Evolutionary conservation across 1,284 basidiomycete genomes (phyloP).

Genomic region (Volvariella surrecta): DNA sequence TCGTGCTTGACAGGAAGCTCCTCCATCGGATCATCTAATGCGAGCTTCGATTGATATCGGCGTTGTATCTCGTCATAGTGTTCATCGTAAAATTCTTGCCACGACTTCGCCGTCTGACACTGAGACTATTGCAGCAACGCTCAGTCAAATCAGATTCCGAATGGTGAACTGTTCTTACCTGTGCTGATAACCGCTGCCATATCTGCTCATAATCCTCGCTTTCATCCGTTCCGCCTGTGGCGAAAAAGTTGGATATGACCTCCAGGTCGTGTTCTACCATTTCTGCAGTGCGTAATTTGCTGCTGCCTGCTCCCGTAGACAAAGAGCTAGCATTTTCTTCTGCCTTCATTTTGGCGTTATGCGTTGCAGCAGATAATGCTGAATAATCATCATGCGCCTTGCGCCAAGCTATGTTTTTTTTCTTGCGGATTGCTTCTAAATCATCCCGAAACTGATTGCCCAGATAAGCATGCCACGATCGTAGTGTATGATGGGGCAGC

Average conservation of each 20-base stretch:
- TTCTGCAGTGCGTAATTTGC: too few species aligned
- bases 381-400: conserved; percentile 17
- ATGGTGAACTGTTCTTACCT: conserved; percentile 20
- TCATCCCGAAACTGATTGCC: conserved; percentile 10
- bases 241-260: conserved; percentile 43
- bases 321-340: conserved; percentile 4
- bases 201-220: conserved; percentile 31
- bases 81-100: conserved; percentile 48
- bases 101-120: conserved; percentile 37
- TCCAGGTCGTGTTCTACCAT: conserved; percentile 32
- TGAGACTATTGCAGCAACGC: conserved; percentile 24
- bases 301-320: too few species aligned
- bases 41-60: conserved; percentile 18
- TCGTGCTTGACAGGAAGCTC: too few species aligned
- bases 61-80: conserved; percentile 33
- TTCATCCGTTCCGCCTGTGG: conserved; percentile 30
- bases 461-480: conserved; percentile 28
- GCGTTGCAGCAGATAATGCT: not conserved
- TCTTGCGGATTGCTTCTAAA: conserved; percentile 23
- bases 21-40: too few species aligned
- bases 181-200: conserved; percentile 31
- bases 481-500: conserved; percentile 35
- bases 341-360: conserved; percentile 6
- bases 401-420: conserved; percentile 23
- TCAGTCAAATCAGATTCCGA: not conserved